Conservation (phyloP, 129 eudicot species). For the Artemisia argyi region DNA sequence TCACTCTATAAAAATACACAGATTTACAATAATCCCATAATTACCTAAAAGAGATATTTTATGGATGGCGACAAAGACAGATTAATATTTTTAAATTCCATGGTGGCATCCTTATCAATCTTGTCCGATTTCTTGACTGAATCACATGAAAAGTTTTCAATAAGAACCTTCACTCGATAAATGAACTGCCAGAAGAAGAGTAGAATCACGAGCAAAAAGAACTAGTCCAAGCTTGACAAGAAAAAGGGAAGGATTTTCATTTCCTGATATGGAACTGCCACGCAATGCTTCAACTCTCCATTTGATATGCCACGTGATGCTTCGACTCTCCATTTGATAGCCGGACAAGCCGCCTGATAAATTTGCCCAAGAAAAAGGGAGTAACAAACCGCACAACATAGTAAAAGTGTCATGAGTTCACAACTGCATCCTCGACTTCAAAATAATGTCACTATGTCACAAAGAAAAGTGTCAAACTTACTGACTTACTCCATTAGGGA, state of each 20-base stretch:
- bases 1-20: too few relatives aligned
- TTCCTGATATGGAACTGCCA: conserved; percentile 73
- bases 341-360: too few relatives aligned
- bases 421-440: not conserved
- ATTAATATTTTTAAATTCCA: too few relatives aligned
- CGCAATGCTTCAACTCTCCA: conserved; percentile 96
- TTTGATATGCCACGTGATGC: too few relatives aligned
- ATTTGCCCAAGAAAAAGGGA: not conserved
- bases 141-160: too few relatives aligned
- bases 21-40: too few relatives aligned
- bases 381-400: not conserved
- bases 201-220: conserved; percentile 89
- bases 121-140: too few relatives aligned
- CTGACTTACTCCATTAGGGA: not conserved
- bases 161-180: too few relatives aligned
- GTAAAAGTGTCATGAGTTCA: not conserved
- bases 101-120: too few relatives aligned
- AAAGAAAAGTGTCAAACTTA: not conserved
- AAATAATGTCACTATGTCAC: not conserved
- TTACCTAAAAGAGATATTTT: too few relatives aligned
- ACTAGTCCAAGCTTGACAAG: conserved; percentile 94
- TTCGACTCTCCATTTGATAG: too few relatives aligned
- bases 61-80: too few relatives aligned
- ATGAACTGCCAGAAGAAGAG: conserved; percentile 91
- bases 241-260: conserved; percentile 70